A percentile compares a stretch with the other conserved stretches of the same genome.
Evolutionary conservation across 2,329 filamentous ascomycete genomes (phyloP).

Genomic region (Talaromyces albobiverticillius): DNA sequence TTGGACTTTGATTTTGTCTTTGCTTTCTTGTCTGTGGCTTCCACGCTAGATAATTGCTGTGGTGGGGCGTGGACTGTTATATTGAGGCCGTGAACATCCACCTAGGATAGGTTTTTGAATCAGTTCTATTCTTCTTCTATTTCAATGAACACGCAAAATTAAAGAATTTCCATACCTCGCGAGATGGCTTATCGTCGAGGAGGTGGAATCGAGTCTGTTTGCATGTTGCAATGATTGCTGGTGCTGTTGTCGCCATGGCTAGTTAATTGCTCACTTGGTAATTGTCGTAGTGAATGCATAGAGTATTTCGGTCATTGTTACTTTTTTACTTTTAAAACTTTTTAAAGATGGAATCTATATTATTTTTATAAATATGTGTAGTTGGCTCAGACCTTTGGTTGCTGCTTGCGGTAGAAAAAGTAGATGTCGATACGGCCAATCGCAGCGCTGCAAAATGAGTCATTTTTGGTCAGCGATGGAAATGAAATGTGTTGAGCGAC

Average conservation of each 20-base stretch:
- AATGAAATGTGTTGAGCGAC: not conserved
- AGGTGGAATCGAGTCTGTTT: conserved; percentile 67
- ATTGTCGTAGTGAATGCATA: too few species aligned
- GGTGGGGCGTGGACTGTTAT: conserved; percentile 18
- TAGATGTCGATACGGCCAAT: too few species aligned
- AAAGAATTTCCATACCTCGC: conserved; percentile 42
- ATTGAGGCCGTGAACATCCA: conserved; percentile 69
- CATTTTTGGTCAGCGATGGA: conserved; percentile 14
- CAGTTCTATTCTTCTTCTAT: not conserved
- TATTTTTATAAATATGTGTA: too few species aligned
- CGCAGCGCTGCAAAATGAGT: conserved; percentile 5
- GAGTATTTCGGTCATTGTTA: too few species aligned
- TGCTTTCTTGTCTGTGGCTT: conserved; percentile 17
- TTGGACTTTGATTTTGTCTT: conserved; percentile 51
- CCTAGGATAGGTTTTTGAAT: conserved; percentile 38
- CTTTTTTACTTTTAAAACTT: too few species aligned
- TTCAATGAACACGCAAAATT: not conserved
- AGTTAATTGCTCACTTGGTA: not conserved
- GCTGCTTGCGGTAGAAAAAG: too few species aligned
- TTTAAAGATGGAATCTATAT: too few species aligned
- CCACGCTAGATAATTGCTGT: not conserved
- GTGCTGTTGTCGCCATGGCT: conserved; percentile 8
- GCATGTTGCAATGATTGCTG: conserved; percentile 57
- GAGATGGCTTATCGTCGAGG: conserved; percentile 51
- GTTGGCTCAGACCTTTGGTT: too few species aligned